These are phyloP conservation scores for Scedosporium dehoogii DNA, from an alignment of 2,329 filamentous ascomycete species.

Conservation along the genomic window DNA sequence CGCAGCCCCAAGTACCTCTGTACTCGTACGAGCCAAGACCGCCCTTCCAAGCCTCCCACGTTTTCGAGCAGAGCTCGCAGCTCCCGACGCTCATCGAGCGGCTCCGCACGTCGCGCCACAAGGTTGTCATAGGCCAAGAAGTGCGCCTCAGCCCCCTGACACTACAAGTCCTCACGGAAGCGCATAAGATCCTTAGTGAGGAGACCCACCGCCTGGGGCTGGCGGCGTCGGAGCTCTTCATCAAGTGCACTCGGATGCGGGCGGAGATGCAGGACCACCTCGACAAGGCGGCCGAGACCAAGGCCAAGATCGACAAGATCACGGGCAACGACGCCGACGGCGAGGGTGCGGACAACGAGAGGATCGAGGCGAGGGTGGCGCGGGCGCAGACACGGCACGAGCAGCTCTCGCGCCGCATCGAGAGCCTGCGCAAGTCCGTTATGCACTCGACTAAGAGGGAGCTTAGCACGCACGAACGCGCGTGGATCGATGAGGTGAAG, in stretches of 20 bases:
- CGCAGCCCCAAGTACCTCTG: constrained; percentile 24
- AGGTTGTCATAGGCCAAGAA: constrained; percentile 54
- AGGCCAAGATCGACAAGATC: constrained; percentile 55
- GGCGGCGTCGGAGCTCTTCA: constrained; percentile 64
- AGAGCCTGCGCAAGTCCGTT: constrained; percentile 40
- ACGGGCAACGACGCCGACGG: constrained; percentile 39
- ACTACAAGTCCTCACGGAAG: constrained; percentile 60
- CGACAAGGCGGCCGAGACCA: constrained; percentile 53
- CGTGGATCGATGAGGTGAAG: constrained; percentile 36
- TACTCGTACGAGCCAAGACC: constrained; percentile 55
- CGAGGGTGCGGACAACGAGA: constrained; percentile 45
- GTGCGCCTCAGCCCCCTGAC: constrained; percentile 62
- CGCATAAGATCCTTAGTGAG: constrained; percentile 59
- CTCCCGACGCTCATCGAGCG: constrained; percentile 46
- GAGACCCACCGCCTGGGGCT: constrained; percentile 60
- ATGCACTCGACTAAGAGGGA: constrained; percentile 31
- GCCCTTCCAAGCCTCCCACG: constrained; percentile 52
- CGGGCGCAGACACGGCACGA: constrained; percentile 45
- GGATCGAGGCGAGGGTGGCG: constrained; percentile 35
- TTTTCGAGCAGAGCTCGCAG: constrained; percentile 46
- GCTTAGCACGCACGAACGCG: constrained; percentile 33
- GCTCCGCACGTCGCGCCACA: constrained; percentile 49
- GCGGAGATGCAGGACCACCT: constrained; percentile 60
- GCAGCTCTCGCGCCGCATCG: constrained; percentile 47
- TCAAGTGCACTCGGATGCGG: constrained; percentile 58